A percentile compares a stretch with the other conserved stretches of the same genome.
Conservation (phyloP, 495 filamentous ascomycete species). For the Talaromyces thailandensis region DNA sequence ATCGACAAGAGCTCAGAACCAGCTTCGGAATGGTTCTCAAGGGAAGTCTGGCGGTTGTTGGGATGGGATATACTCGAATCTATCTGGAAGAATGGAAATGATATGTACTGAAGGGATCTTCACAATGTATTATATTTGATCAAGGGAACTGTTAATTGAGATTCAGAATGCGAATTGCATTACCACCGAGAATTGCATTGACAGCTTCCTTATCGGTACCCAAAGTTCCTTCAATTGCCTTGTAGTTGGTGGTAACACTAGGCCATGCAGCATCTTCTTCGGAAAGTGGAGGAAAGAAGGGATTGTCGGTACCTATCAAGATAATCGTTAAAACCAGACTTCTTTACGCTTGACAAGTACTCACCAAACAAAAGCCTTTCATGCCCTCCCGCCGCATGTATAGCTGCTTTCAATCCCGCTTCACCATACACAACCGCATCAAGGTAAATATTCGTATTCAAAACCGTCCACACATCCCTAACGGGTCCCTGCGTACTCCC, state of each 20-base stretch:
- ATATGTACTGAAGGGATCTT: not conserved
- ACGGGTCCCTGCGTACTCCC: slow-evolving; percentile 40
- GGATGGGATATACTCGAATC: slow-evolving; percentile 36
- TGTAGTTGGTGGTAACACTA: slow-evolving; percentile 72
- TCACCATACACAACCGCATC: slow-evolving; percentile 81
- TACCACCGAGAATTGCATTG: slow-evolving; percentile 54
- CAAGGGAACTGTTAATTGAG: slow-evolving; percentile 25
- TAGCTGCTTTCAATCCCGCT: slow-evolving; percentile 66
- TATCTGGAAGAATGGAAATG: slow-evolving; percentile 3
- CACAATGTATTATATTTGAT: not conserved
- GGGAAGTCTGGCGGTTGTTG: slow-evolving; percentile 39
- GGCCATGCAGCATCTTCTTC: slow-evolving; percentile 59
- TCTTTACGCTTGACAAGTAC: not conserved
- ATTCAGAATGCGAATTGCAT: slow-evolving; percentile 57
- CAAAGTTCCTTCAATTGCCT: slow-evolving; percentile 57
- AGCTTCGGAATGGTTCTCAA: slow-evolving; percentile 35
- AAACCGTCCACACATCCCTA: slow-evolving; percentile 62
- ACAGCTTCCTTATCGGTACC: slow-evolving; percentile 39
- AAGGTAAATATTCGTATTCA: slow-evolving; percentile 80
- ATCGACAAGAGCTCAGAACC: slow-evolving; percentile 5
- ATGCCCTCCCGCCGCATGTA: slow-evolving; percentile 40
- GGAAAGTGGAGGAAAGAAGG: slow-evolving; percentile 52
- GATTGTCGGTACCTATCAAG: not conserved
- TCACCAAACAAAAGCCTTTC: slow-evolving; percentile 71
- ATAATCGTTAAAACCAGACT: not conserved